Base-by-base conservation (phyloP, 1,284 basidiomycete genomes). In the Heterobasidion annosum region DNA sequence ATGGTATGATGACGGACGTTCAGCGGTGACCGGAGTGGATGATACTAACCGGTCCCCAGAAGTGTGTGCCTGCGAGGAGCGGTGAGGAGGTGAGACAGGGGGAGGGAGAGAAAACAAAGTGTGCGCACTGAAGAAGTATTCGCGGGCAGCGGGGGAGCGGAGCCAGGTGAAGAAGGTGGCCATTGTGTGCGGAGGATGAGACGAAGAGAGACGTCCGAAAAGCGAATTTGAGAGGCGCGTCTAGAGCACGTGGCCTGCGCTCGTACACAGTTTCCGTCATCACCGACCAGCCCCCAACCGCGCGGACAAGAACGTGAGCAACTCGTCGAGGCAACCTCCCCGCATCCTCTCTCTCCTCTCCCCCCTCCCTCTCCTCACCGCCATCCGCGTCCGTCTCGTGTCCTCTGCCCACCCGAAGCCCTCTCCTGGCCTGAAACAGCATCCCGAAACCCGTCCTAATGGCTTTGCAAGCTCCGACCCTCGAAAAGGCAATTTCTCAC, bases 61-160 rank as follows among this genome's bases (percentile, higher is more conserved):
- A 96, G 71, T 96, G 93, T 58, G 93, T 96, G 68, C 92, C 92
- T 95, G 54, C 16, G 12, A 25, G 25, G 15, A 46, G 35, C 48
- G 58, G 54, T 12, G 54, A 53, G 18, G 19, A 44, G 49, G 47
- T 48, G 47, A 10, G 52, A 19, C 49, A 18, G 40, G 18, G 32
- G 34, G 35, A 48, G 16, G 33, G 46, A 18, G 25, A 37, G 13
- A 34, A 4, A 44, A 12, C 8, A 19, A 49, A 10, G 25, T 12
- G 1, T 1, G 81, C 91, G 62, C 58, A 94, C 93, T 95, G 75
- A 96, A 91, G 74, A 97, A 95, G 71, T 97, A 97, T 63, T 93
- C 82, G 63, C 91, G 78, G 18, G 88, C 90, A 49, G 90, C 91
- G 55, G 93, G 93, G 53, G 91, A 93, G 65, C 88, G 87, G 65